phyloP scores from a whole-genome alignment of 768 basidiomycete genomes.

The Lactarius hengduanensis region DNA sequence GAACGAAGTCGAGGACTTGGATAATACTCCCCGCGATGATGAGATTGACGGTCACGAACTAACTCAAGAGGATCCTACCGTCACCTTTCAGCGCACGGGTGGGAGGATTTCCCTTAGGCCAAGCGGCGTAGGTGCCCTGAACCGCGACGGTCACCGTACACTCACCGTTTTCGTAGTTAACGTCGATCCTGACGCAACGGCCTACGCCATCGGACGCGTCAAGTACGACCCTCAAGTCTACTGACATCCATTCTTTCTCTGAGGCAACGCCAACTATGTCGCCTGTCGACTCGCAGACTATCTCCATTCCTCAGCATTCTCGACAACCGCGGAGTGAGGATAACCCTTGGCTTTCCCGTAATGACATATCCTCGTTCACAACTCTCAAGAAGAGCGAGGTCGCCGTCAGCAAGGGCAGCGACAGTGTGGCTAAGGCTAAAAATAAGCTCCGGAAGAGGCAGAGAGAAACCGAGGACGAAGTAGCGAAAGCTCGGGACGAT shows the following conservation, averaged over 20 bases:
- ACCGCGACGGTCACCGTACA: background rate
- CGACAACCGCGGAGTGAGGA: conserved; percentile 27
- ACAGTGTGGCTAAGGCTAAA: conserved; percentile 59
- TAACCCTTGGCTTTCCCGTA: conserved; percentile 82
- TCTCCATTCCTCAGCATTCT: conserved; percentile 28
- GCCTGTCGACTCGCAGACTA: conserved; percentile 24
- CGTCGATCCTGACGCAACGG: conserved; percentile 18
- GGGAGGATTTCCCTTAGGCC: conserved; percentile 67
- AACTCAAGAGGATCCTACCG: conserved; percentile 37
- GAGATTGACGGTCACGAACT: conserved; percentile 35
- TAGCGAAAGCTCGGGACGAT: conserved; percentile 65
- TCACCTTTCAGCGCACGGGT: conserved; percentile 55
- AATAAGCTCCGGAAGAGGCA: conserved; percentile 69
- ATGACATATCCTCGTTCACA: conserved; percentile 32
- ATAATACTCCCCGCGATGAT: conserved; percentile 34
- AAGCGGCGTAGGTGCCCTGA: conserved; percentile 33
- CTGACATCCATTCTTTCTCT: conserved; percentile 45
- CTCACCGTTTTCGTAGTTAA: conserved; percentile 17
- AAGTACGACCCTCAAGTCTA: conserved; percentile 65
- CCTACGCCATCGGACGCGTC: conserved; percentile 52
- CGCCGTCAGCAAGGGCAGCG: conserved; percentile 65
- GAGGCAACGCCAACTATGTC: conserved; percentile 29
- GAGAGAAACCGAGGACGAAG: conserved; percentile 55
- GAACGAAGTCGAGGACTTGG: conserved; percentile 56
- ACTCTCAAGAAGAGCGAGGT: conserved; percentile 74